Evolutionary conservation across 306 rosid species (phyloP), one percentile per base, ranked within the genome.

Genomic region (Gastrolobium villosum): DNA sequence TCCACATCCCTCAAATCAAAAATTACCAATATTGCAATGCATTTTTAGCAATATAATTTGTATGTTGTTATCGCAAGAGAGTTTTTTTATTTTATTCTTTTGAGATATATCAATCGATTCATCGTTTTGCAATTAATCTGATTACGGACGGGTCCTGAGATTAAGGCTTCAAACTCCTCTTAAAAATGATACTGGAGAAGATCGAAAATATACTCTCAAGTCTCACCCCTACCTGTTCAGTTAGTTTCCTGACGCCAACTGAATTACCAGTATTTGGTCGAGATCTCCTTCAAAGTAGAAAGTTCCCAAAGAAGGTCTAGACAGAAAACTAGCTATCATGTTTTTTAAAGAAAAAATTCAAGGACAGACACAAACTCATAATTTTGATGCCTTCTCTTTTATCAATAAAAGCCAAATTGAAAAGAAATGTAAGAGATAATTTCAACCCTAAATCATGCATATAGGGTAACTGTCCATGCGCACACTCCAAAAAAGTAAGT

Each of bases 1-100:
- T 60, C 75, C 57, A 41, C 50, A 36, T 63, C 75, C 41, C 56
- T 40, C 61, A 64, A 82, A 77, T 77, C 66, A 52, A 60, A 82
- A 62, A 64, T 53, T 43, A 70, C 74, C 65, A 10, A 35, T 48
- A 20, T 20, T 20, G 66, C 57, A 66, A 10, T 31, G 6, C 10
- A 54, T 66, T 53, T 65, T 55, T 56, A 77, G 43, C n/a, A 49
- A 45, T 32, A 64, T 40, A 65, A 43, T 50, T 20, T 26, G 26
- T 28, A 4, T 13, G 55, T 40, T 76, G 5, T 32, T 14, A 32
- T 48, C 53, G 40, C 1, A 31, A 30, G 13, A 50, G 26, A 50
- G n/a, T 28, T 64, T 20, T 20, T 20, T 20, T 20, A 20, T 20
- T 20, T 20, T 20, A n/a, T n/a, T n/a, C n/a, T 20, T 20, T 20